A percentile compares a stretch with the other conserved stretches of the same genome.
Conservation (phyloP, 495 filamentous ascomycete genomes). For the Emericellopsis terricola region DNA sequence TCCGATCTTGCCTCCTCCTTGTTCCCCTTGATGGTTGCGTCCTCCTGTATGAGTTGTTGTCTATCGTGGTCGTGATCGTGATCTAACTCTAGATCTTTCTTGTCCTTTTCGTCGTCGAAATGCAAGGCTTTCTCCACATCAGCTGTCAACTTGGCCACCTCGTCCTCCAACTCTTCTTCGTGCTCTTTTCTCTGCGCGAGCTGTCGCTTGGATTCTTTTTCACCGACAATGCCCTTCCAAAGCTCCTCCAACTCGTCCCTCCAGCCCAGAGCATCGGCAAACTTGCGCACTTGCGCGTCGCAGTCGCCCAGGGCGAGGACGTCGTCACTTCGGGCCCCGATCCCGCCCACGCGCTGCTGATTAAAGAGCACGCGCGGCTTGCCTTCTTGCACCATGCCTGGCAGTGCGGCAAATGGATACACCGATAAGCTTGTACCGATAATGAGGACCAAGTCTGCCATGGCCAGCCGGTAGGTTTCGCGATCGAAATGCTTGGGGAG, state of each 20-base stretch:
- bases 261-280: slow-evolving; percentile 77
- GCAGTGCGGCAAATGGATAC: slow-evolving; percentile 76
- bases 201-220: slow-evolving; percentile 22
- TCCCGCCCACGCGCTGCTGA: slow-evolving; percentile 59
- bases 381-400: slow-evolving; percentile 35
- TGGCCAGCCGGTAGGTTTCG: slow-evolving; percentile 31
- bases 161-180: slow-evolving; percentile 9
- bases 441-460: slow-evolving; percentile 69
- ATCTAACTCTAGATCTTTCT: slow-evolving; percentile 5
- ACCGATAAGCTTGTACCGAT: slow-evolving; percentile 86
- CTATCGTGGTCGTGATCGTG: not conserved
- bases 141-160: slow-evolving; percentile 17
- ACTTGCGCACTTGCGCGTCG: slow-evolving; percentile 65
- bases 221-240: slow-evolving; percentile 23
- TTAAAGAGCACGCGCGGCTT: slow-evolving; percentile 77
- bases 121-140: slow-evolving; percentile 18
- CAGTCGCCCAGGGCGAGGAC: slow-evolving; percentile 30
- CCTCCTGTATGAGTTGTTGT: not conserved
- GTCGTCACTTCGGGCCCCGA: slow-evolving; percentile 39
- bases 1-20: not conserved
- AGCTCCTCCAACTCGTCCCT: slow-evolving; percentile 54
- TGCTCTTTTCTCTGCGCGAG: slow-evolving; percentile 8
- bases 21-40: not conserved
- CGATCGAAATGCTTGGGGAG: slow-evolving; percentile 54
- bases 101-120: slow-evolving; percentile 12